phyloP scores from a whole-genome alignment of 331 rosid species.

The Acacia pycnantha region DNA sequence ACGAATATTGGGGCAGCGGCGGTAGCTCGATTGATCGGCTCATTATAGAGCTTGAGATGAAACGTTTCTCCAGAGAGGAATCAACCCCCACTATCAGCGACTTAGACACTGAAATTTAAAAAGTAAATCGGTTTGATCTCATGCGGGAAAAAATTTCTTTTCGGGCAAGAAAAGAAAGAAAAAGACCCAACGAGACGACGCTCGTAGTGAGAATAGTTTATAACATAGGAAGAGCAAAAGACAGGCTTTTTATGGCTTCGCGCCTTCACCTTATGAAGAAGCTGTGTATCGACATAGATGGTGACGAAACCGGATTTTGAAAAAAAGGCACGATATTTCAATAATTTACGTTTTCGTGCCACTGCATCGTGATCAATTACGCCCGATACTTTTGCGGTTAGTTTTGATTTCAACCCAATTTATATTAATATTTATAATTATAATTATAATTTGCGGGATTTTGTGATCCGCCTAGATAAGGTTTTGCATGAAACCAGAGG shows the following conservation, averaged over 20 bases:
- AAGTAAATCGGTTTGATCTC: background rate
- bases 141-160: background rate
- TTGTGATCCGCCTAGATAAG: background rate
- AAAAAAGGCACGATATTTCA: background rate
- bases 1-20: constrained; percentile 26
- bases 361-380: background rate
- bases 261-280: constrained; percentile 35
- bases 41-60: background rate
- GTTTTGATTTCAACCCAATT: background rate
- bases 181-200: background rate
- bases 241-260: constrained; percentile 28
- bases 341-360: constrained; percentile 26
- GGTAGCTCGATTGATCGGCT: constrained; percentile 59
- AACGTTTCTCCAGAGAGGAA: background rate
- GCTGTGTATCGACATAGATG: constrained; percentile 21
- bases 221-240: background rate
- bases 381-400: background rate
- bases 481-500: background rate
- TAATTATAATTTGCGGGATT: background rate
- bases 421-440: background rate
- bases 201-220: background rate
- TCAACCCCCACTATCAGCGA: constrained; percentile 1
- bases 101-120: background rate
- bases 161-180: background rate
- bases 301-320: constrained; percentile 1